Evolutionary conservation across 441 rosid species (phyloP), one percentile per base, ranked within the genome.

Genomic region (Rhodomyrtus psidioides): DNA sequence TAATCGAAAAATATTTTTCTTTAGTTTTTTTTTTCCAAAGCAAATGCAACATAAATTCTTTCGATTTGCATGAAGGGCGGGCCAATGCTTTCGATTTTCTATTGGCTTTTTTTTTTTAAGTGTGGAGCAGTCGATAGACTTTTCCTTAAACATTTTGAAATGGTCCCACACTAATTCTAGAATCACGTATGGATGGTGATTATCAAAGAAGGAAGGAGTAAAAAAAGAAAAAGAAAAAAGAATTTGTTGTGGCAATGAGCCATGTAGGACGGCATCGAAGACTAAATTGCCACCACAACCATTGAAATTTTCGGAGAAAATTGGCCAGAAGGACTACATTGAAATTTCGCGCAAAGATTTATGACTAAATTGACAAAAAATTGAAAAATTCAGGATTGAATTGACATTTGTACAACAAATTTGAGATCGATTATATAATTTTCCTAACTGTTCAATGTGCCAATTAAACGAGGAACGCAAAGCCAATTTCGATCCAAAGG

Each of bases 261-360:
- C 65, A 27, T 0, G 5, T 59, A 28, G 9, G 10, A 27, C 0
- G 1, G 4, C 2, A 1, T 9, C 1, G 0, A 58, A n/a, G 30
- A 3, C 62, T 57, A 0, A 1, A n/a, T 10, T 49, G 12, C 13
- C 51, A 49, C 12, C 0, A 49, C 12, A 49, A 3, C 13, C 13
- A 49, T 49, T 49, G 12, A 49, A 49, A 49, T 10, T 10, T 49
- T 0, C 2, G 9, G 2, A 0, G 3, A 3, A 16, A 6, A 2
- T 58, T 58, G 9, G 17, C 14, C 0, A 0, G 4, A 59, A 59
- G 9, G 34, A 59, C 2, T 13, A 14, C 1, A 27, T 59, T n/a
- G 0, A 44, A 44, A 44, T 44, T 44, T 44, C 9, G 10, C 49
- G 10, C 2, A 44, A 44, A 44, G 19, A 4, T n/a, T 13, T 27